phyloP scores from a whole-genome alignment of 768 basidiomycete genomes.

The Ramaria sp. region DNA sequence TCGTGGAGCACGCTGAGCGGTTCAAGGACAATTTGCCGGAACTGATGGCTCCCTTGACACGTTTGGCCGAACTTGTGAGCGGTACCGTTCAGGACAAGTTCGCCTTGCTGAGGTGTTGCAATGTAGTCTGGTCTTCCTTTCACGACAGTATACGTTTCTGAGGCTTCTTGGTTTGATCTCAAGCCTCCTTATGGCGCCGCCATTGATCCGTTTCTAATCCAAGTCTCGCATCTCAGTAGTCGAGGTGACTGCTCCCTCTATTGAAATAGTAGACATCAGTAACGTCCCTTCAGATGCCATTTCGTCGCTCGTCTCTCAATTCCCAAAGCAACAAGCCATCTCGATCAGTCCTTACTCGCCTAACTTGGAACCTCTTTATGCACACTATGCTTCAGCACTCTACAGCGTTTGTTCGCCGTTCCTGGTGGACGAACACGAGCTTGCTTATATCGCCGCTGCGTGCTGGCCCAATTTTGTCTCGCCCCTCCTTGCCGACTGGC shows the following conservation, averaged over 20 bases:
- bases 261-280: background rate
- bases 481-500: constrained; percentile 47
- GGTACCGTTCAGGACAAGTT: too few species aligned
- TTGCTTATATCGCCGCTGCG: constrained; percentile 67
- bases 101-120: background rate
- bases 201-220: constrained; percentile 61
- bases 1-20: constrained; percentile 59
- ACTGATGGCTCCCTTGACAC: constrained; percentile 56
- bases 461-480: constrained; percentile 74
- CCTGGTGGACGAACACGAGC: constrained; percentile 55
- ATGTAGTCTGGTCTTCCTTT: constrained; percentile 47
- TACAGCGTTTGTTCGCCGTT: constrained; percentile 54
- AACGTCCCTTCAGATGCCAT: background rate
- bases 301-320: background rate
- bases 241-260: constrained; percentile 30
- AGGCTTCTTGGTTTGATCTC: constrained; percentile 60
- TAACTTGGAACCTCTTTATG: constrained; percentile 45
- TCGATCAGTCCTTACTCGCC: constrained; percentile 35
- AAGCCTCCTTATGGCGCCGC: constrained; percentile 60
- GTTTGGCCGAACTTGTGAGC: constrained; percentile 58
- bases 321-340: constrained; percentile 13
- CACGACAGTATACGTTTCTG: constrained; percentile 52
- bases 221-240: constrained; percentile 42
- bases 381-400: constrained; percentile 50
- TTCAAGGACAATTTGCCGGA: constrained; percentile 53